Conservation (phyloP, 169 alveolate genomes). For the Eimeria maxima region DNA sequence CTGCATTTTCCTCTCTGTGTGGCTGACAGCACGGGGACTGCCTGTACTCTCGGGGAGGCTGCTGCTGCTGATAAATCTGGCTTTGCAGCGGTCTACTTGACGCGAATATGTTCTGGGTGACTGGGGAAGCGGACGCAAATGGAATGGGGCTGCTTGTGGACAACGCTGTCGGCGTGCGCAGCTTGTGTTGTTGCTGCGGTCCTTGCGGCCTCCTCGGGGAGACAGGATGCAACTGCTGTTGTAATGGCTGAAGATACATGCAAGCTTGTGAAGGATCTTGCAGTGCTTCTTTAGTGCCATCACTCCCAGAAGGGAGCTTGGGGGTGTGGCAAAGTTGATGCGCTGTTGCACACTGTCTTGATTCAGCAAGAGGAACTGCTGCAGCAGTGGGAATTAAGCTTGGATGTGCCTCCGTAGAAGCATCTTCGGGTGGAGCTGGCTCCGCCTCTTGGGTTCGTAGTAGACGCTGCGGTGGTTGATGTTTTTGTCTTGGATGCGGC, state of each 20-base stretch:
- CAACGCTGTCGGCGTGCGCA: neutral
- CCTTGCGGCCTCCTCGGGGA: neutral
- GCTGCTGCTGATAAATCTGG: neutral
- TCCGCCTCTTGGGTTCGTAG: neutral
- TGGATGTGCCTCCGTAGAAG: neutral
- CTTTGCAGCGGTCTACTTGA: neutral
- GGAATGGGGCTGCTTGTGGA: neutral
- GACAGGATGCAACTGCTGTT: neutral
- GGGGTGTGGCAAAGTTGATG: neutral
- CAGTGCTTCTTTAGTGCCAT: neutral
- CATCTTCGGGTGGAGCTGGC: neutral
- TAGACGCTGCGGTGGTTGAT: neutral
- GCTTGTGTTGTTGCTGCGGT: neutral
- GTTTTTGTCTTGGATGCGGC: neutral
- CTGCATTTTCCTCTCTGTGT: neutral
- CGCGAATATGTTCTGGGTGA: neutral
- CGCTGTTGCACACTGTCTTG: neutral
- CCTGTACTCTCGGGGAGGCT: neutral
- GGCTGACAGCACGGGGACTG: slow-evolving; percentile 6
- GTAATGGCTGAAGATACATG: neutral
- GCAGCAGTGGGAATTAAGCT: neutral
- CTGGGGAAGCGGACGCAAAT: neutral
- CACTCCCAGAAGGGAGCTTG: neutral
- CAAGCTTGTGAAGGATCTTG: neutral
- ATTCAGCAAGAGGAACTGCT: neutral